These are phyloP conservation scores for Calonectria hongkongensis DNA, from an alignment of 2,329 filamentous ascomycete species.

Conservation along the genomic window DNA sequence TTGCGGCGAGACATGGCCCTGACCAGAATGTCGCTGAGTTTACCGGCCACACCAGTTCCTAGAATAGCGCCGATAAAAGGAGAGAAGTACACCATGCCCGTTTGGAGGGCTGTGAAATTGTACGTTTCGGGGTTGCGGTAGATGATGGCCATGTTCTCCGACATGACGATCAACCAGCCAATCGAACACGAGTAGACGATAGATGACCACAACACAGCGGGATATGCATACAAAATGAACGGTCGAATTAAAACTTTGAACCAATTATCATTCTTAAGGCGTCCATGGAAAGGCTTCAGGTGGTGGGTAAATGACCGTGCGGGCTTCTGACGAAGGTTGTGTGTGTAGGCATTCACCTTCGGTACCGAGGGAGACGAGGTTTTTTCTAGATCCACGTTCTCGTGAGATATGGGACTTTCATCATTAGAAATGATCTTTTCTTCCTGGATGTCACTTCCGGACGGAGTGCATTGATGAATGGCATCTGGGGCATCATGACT, in stretches of 20 bases:
- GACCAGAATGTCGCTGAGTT: conserved; percentile 90
- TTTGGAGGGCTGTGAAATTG: conserved; percentile 86
- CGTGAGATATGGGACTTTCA: neutral
- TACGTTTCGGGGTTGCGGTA: conserved; percentile 83
- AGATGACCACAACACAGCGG: conserved; percentile 91
- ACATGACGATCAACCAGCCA: conserved; percentile 96
- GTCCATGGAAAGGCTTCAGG: conserved; percentile 85
- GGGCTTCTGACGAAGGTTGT: conserved; percentile 79
- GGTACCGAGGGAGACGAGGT: conserved; percentile 62
- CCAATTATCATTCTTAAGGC: conserved; percentile 87
- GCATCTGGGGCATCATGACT: neutral
- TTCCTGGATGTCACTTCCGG: neutral
- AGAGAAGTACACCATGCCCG: conserved; percentile 91
- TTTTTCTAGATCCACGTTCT: conserved; percentile 65
- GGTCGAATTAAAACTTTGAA: conserved; percentile 85
- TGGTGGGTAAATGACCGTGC: conserved; percentile 83
- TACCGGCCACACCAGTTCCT: conserved; percentile 93
- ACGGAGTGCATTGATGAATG: neutral
- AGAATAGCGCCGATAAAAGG: conserved; percentile 92
- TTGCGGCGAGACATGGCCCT: conserved; percentile 88
- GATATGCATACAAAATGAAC: conserved; percentile 91
- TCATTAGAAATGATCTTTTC: neutral
- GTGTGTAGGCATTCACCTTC: conserved; percentile 77
- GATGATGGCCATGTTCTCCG: conserved; percentile 88
- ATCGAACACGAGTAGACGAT: conserved; percentile 90